phyloP scores from a whole-genome alignment of 768 basidiomycete genomes.

The Amanita inopinata region DNA sequence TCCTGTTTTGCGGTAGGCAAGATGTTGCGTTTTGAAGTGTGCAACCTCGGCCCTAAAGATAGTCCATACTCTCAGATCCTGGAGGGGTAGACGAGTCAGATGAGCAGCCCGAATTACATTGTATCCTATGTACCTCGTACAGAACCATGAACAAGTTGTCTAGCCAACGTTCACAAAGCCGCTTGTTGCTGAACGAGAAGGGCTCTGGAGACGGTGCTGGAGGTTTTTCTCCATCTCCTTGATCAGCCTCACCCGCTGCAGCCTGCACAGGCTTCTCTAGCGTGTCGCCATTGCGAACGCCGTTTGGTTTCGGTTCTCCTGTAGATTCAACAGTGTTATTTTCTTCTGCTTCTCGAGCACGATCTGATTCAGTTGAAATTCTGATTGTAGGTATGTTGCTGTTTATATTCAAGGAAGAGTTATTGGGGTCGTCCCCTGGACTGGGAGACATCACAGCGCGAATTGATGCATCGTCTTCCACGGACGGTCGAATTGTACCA shows the following conservation, averaged over 20 bases:
- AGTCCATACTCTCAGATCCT: conserved; percentile 97
- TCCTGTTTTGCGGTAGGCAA: conserved; percentile 95
- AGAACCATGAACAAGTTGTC: conserved; percentile 98
- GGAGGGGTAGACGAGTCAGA: conserved; percentile 3
- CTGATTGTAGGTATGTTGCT: conserved; percentile 54
- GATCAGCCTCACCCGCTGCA: conserved; percentile 37
- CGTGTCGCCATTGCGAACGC: conserved; percentile 18
- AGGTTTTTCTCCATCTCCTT: conserved; percentile 24
- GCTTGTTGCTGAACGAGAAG: conserved; percentile 92
- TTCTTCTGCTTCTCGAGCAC: conserved; percentile 24
- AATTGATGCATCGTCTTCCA: conserved; percentile 66
- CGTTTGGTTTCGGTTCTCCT: conserved; percentile 24
- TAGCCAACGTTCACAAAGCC: conserved; percentile 94
- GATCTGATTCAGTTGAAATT: conserved; percentile 56
- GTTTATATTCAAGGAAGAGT: conserved; percentile 15
- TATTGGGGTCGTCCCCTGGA: conserved; percentile 21
- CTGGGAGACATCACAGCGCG: conserved; percentile 44
- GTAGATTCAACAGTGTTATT: conserved; percentile 20
- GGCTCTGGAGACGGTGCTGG: conserved; percentile 44
- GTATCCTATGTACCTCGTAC: conserved; percentile 64
- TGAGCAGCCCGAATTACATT: conserved; percentile 1
- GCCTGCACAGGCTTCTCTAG: conserved; percentile 43
- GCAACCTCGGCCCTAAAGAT: conserved; percentile 98
- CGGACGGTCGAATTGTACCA: conserved; percentile 32
- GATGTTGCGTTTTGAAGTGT: conserved; percentile 97